Evolutionary conservation across 1,284 basidiomycete species (phyloP), one percentile per base, ranked within the genome.

Genomic region (Cutaneotrichosporon dermatis): DNA sequence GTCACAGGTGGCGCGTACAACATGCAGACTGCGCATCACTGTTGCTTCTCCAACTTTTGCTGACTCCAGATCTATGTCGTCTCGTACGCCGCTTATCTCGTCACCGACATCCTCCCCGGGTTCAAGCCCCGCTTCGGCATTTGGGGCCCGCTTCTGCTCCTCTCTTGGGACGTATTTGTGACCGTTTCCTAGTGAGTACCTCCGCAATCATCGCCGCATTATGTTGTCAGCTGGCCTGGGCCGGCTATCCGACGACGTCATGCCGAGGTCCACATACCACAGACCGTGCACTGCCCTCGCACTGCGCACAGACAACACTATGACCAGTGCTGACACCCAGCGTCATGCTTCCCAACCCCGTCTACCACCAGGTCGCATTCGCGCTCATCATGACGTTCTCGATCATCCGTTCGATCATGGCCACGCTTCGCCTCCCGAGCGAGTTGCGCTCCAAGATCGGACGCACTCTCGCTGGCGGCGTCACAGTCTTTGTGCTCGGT

Each of bases 301-400:
- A 4, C 36, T 9, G 6, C 35, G 13, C 45, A n/a, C 25, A 49
- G 12, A 25, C 16, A 10, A 46, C 6, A 5, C 15, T 11, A 15
- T 5, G 8, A 33, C 4, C 12, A 40, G 25, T 43, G 16, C 8
- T 44, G 15, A 34, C 48, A 44, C 1, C 3, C 54, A 82, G 81
- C 64, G 61, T 81, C 16, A 64, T 62, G 56, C 76, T 80, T 46
- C 79, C 79, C 2, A 82, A 83, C 68, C 82, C 82, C 0, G 76
- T 83, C 7, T 81, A 82, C 54, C 82, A 83, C 68, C 81, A 83
- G 72, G 65, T 81, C 36, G 77, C 80, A 0, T 83, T 82, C 60
- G 82, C 75, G 0, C 16, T 59, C 16, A 79, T 83, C 51, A 77
- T 82, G 61, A 41, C 78, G 40, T 55, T 58, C 1, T 60, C 71